Evolutionary conservation across 1,284 basidiomycete genomes (phyloP), one percentile per base, ranked within the genome.

Genomic region (Cutaneotrichosporon curvatum): DNA sequence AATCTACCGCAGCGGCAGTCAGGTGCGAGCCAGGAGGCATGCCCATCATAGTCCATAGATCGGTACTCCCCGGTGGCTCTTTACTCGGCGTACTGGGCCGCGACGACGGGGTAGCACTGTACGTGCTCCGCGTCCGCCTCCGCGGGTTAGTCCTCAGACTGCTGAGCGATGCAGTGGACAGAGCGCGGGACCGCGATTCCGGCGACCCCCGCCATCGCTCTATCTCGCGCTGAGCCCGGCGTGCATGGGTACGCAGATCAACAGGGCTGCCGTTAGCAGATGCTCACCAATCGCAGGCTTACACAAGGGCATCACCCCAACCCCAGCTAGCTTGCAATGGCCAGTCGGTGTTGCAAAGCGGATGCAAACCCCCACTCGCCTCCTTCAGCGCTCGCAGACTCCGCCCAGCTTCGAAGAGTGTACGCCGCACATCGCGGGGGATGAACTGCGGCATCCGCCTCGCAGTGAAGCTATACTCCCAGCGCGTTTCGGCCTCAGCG

Each of bases 401-500:
- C 20, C 57, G 49, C 0, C 68, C 68, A 5, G 66, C 66, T 30
- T 71, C 66, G 40, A 69, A 69, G 15, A 71, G 39, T 10, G 48
- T 59, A n/a, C 62, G 46, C 30, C 63, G 50, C 2, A 43, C 41
- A 2, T 59, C 57, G 9, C 51, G 47, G 0, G 68, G 62, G 3
- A 71, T 55, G 47, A 71, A 71, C 5, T 38, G 53, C 0, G 68
- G 68, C 63, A 68, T 68, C 15, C 53, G 47, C 18, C 54, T 54
- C 0, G 59, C 38, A 0, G 59, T 59, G 37, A 69, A 67, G 2
- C 53, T 46, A 36, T 61, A 68, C 12, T 62, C 59, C 60, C 61
- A 68, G 0, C 45, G 37, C 1, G 28, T 21, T 4, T 46, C 25
- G 21, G 36, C 43, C 4, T 47, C 53, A 15, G 25, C 35, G 0